A percentile compares a stretch with the other conserved stretches of the same genome.
Conservation (phyloP, 805 yeast species). For the Ascoidea tarda region DNA sequence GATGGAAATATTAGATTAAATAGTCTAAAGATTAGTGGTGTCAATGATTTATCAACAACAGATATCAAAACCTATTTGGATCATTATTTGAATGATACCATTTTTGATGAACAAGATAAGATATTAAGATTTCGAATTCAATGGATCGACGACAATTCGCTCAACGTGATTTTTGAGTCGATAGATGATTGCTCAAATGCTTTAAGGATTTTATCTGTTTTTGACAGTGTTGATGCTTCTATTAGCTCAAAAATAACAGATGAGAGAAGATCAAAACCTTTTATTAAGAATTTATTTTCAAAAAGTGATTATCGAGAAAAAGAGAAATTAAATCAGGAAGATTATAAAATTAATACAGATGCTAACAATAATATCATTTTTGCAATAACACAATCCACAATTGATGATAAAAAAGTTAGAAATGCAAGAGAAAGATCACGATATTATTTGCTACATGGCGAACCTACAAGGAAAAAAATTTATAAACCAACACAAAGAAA, state of each 20-base stretch:
- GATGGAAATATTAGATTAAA: background rate
- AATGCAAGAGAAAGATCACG: slow-evolving; percentile 45
- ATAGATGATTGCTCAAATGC: slow-evolving; percentile 19
- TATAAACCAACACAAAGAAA: slow-evolving; percentile 11
- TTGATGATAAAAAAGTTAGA: slow-evolving; percentile 39
- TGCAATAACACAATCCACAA: slow-evolving; percentile 33
- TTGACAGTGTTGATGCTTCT: slow-evolving; percentile 8
- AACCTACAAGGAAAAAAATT: slow-evolving; percentile 31
- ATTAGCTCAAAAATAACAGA: slow-evolving; percentile 4
- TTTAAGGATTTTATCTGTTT: slow-evolving; percentile 21
- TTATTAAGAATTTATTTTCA: slow-evolving; percentile 8
- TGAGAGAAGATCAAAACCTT: slow-evolving; percentile 15
- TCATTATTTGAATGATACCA: slow-evolving; percentile 23
- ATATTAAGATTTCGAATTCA: slow-evolving; percentile 24
- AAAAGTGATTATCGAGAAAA: background rate
- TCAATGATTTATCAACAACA: slow-evolving; percentile 45
- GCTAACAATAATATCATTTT: slow-evolving; percentile 21
- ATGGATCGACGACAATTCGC: slow-evolving; percentile 54
- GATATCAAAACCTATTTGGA: slow-evolving; percentile 45
- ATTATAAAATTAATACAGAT: slow-evolving; percentile 20
- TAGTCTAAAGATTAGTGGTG: slow-evolving; percentile 41
- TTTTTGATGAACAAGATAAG: slow-evolving; percentile 6
- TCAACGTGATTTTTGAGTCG: slow-evolving; percentile 26
- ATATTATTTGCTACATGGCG: slow-evolving; percentile 59
- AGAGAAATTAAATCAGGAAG: slow-evolving; percentile 8